phyloP scores from a whole-genome alignment of 805 yeast genomes.

The Kuraishia piskuri region DNA sequence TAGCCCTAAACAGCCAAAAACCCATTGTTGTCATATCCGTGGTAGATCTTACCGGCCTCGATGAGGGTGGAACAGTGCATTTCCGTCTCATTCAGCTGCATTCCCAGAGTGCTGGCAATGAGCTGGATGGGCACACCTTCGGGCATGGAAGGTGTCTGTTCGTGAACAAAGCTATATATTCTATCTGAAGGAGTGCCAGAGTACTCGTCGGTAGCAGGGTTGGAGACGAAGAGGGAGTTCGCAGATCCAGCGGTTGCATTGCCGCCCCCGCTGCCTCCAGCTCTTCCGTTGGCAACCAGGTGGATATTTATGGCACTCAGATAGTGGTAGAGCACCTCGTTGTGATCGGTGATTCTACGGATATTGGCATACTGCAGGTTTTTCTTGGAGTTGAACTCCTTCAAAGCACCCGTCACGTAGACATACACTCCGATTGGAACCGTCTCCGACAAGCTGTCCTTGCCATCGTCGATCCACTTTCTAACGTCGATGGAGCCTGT shows the following conservation, averaged over 20 bases:
- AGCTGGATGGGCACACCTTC: slow-evolving; percentile 70
- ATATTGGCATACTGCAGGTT: slow-evolving; percentile 58
- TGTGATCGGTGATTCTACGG: slow-evolving; percentile 49
- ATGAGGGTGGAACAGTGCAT: slow-evolving; percentile 43
- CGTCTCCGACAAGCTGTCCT: slow-evolving; percentile 23
- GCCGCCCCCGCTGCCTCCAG: slow-evolving; percentile 12
- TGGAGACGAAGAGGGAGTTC: slow-evolving; percentile 34
- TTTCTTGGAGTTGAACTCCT: slow-evolving; percentile 55
- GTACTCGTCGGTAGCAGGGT: slow-evolving; percentile 22
- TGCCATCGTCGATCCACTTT: slow-evolving; percentile 47
- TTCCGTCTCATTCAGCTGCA: slow-evolving; percentile 40
- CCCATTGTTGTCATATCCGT: slow-evolving; percentile 60
- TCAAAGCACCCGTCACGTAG: slow-evolving; percentile 45
- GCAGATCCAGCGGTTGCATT: slow-evolving; percentile 13
- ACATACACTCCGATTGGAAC: slow-evolving; percentile 51
- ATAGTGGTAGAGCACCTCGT: slow-evolving; percentile 61
- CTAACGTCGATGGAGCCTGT: slow-evolving; percentile 60
- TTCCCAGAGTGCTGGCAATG: slow-evolving; percentile 46
- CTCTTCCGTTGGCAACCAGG: slow-evolving; percentile 37
- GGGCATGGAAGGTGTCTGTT: slow-evolving; percentile 47
- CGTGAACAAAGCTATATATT: slow-evolving; percentile 38
- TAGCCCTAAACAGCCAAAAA: slow-evolving; percentile 43
- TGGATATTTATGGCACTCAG: slow-evolving; percentile 54
- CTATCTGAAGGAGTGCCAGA: slow-evolving; percentile 27
- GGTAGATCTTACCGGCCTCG: slow-evolving; percentile 62